Evolutionary conservation across 2,329 filamentous ascomycete species (phyloP).

Genomic region (Keithomyces neogunnii): DNA sequence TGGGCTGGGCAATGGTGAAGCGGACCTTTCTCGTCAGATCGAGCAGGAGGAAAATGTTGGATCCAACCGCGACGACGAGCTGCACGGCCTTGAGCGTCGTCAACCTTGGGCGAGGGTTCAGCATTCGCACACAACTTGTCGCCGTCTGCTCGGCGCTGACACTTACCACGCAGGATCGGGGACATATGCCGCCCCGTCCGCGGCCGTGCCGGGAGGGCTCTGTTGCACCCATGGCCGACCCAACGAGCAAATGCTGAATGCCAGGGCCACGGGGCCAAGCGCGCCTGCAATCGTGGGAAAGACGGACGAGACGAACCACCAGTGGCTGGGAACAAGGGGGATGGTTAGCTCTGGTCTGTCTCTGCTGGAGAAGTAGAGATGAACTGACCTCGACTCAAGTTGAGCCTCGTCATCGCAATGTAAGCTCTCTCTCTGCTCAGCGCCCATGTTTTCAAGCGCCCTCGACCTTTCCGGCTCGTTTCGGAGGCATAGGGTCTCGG

Average conservation of each 20-base stretch:
- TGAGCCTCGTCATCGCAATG: not conserved
- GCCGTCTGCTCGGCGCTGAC: not conserved
- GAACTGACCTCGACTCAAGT: not conserved
- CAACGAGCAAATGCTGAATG: slow-evolving; percentile 78
- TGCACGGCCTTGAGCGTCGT: slow-evolving; percentile 70
- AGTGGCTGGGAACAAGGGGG: slow-evolving; percentile 34
- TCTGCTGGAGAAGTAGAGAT: not conserved
- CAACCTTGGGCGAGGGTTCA: slow-evolving; percentile 38
- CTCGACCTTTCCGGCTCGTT: no score
- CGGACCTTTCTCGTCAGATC: slow-evolving; percentile 78
- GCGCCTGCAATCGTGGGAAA: slow-evolving; percentile 77
- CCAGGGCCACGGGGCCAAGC: slow-evolving; percentile 76
- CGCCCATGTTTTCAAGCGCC: not conserved
- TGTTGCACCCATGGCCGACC: slow-evolving; percentile 68
- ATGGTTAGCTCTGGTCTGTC: not conserved
- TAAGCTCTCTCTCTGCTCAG: not conserved
- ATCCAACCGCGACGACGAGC: slow-evolving; percentile 63
- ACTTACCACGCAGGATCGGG: slow-evolving; percentile 61
- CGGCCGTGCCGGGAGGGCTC: slow-evolving; percentile 34
- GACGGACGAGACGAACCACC: slow-evolving; percentile 56
- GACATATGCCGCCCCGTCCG: slow-evolving; percentile 43
- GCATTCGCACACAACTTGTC: not conserved
- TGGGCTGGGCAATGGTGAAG: slow-evolving; percentile 76
- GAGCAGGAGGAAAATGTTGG: slow-evolving; percentile 74
- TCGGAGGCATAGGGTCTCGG: no score